Evolutionary conservation across 257 asterid species (phyloP), one percentile per base, ranked within the genome.

Genomic region (Solanum paucissectum): DNA sequence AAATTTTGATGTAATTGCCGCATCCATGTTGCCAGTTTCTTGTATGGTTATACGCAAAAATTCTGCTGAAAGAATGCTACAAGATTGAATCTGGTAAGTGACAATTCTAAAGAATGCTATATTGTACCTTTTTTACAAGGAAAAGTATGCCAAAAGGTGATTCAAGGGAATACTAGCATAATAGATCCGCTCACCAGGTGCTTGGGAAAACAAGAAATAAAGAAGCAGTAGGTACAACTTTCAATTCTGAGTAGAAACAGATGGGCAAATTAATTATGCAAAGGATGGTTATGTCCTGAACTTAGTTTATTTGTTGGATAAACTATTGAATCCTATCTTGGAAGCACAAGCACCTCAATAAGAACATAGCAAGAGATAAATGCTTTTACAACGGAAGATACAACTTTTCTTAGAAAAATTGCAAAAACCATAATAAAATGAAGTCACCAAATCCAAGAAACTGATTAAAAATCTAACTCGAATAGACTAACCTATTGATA

Each of bases 11-110:
- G 87, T 76, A 83, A 90, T 83, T 90, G 95, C 89, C 72, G 84
- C 91, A 93, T 92, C 95, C 89, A 90, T 87, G 87, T 82, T 90
- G 77, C 93, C 99, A 90, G 91, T 88, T 79, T 94, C 98, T 84
- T 90, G 96, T 89, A 93, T 86, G 88, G 99, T 93, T 75, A 95
- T 92, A 83, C 93, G 98, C 90, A 95, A 89, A 93, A 97, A 97
- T 89, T 97, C 99, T 93, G 98, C 99, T 94, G 99, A 97, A 93
- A 97, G 99, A 94, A 97, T 94, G 98, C 99, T 97, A 96, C 98
- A 97, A 95, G 90, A 97, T 92, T 93, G 94, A 92, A 94, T 94
- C 88, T 91, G 93, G 92, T 93, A 88, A 95, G 97, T 94, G 94
- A 93, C 91, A 88, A 91, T 85, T 89, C 87, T 69, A 58, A 83